Base-by-base conservation (phyloP, 2,329 filamentous ascomycete genomes). In the Nemania sp. region DNA sequence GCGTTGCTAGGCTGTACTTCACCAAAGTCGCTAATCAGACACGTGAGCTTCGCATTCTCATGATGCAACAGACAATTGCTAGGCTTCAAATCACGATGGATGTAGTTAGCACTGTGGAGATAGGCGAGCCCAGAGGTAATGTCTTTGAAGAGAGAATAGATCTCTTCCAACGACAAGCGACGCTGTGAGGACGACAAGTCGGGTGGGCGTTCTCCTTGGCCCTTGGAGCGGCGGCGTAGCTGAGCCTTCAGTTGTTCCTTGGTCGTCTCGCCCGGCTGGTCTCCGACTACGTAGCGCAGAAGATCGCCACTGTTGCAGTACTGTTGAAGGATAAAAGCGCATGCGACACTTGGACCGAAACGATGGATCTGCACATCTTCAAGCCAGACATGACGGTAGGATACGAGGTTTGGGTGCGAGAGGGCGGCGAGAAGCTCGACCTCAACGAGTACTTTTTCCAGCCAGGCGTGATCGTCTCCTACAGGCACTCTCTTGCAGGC, bases 401-500 rank as follows among this genome's bases (percentile, higher is more conserved):
- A 96, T 1, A 99, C 94, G 7, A 99, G 79, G 59, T 99, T 99
- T 52, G 92, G 90, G 68, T 99, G 94, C 0, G 91, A 94, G 3
- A 99, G 82, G 64, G 90, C 89, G 64, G 96, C 91, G 20, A 99
- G 81, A 20, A 97, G 78, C 72, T 96, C 91, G 2, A 99, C 95
- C 72, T 99, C 94, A 40, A 94, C 82, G 46, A 99, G 77, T 2
- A 97, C 81, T 73, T 97, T 97, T 71, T 96, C 91, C 12, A 99
- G 77, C 95, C 94, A 97, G 57, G 86, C 85, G 66, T 97, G 93
- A 65, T 97, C 90, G 66, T 99, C 89, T 12, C 94, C 90, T 3
- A 99, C 94, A 0, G 94, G 95, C 0, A 99, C 92, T 40, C 95
- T 85, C 73, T 99, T 99, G 78, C 94, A 99, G 11, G 94, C 94